Evolutionary conservation across 2,329 filamentous ascomycete genomes (phyloP).

Genomic region (Pseudocercospora cruenta): DNA sequence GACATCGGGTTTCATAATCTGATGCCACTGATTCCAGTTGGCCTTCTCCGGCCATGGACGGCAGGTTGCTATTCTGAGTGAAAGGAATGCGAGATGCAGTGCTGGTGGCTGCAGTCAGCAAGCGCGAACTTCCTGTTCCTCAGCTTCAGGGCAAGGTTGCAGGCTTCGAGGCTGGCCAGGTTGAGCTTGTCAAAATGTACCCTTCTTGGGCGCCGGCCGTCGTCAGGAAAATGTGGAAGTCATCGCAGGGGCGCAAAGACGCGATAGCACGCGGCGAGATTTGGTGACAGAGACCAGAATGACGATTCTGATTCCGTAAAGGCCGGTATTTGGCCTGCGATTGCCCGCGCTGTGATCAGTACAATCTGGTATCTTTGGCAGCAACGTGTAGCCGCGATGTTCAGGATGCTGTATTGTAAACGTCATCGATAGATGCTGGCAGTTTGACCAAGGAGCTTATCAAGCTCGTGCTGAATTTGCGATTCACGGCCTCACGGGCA

Average conservation of each 20-base stretch:
- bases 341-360: background rate
- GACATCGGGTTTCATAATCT: background rate
- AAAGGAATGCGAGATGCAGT: background rate
- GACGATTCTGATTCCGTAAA: background rate
- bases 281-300: background rate
- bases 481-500: background rate
- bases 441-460: background rate
- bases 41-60: background rate
- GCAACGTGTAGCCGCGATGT: background rate
- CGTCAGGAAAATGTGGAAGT: background rate
- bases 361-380: background rate
- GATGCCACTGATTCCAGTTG: background rate
- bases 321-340: slow-evolving; percentile 9
- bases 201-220: background rate
- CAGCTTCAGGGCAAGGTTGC: slow-evolving; percentile 1
- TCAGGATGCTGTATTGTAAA: background rate
- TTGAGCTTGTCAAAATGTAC: background rate
- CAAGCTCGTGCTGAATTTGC: background rate
- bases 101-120: background rate
- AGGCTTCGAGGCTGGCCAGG: background rate
- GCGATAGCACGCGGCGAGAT: background rate
- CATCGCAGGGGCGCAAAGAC: background rate
- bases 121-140: slow-evolving; percentile 3
- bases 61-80: background rate
- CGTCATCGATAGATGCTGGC: slow-evolving; percentile 8